Evolutionary conservation across 2,329 filamentous ascomycete genomes (phyloP).

Genomic region (Alternaria tenuissima): DNA sequence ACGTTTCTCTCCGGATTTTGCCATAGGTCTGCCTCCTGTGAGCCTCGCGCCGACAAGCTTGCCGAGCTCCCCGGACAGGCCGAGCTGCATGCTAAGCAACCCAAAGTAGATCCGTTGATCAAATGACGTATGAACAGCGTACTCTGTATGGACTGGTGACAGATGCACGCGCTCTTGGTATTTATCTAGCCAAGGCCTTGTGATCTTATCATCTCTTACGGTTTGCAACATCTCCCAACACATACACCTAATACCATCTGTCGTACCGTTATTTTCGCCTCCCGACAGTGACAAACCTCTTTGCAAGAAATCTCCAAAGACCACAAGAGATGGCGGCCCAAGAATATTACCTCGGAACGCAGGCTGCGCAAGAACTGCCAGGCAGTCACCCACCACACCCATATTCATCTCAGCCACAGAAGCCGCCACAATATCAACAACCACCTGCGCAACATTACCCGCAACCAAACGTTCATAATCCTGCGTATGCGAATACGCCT

Average conservation of each 20-base stretch:
- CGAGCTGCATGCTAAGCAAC: conserved; percentile 29
- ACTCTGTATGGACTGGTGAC: conserved; percentile 29
- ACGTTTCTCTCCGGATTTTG: conserved; percentile 10
- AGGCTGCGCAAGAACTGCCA: conserved; percentile 31
- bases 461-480: conserved; percentile 18
- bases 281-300: neutral
- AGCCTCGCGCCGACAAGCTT: conserved; percentile 26
- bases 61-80: conserved; percentile 37
- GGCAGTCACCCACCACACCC: conserved; percentile 22
- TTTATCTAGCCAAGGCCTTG: conserved; percentile 27
- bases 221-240: conserved; percentile 6
- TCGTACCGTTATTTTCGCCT: neutral
- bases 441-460: conserved; percentile 21
- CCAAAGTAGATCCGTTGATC: conserved; percentile 23
- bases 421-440: conserved; percentile 27
- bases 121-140: conserved; percentile 38
- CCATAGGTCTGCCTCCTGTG: conserved; percentile 19
- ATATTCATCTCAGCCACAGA: conserved; percentile 23
- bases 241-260: neutral
- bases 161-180: conserved; percentile 33
- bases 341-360: conserved; percentile 45
- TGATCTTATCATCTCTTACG: neutral
- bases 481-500: conserved; percentile 19
- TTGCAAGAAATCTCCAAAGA: neutral
- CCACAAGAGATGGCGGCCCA: conserved; percentile 41